Evolutionary conservation across 2,329 filamentous ascomycete genomes (phyloP).

Genomic region (Aureobasidium sp.): DNA sequence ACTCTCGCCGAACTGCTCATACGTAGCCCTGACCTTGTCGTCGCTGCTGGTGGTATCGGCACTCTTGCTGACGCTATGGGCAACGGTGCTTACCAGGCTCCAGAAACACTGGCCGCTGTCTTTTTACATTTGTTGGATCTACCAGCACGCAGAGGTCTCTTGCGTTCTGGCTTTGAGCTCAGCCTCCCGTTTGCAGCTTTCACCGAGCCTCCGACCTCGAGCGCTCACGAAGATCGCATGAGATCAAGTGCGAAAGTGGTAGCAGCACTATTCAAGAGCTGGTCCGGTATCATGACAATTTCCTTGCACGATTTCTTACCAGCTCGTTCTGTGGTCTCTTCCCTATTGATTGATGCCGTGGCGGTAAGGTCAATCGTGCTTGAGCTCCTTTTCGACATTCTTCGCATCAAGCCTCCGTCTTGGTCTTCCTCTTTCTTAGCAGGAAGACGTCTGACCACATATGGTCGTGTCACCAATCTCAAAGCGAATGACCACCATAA

Average conservation of each 20-base stretch:
- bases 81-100: constrained; percentile 85
- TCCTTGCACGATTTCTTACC: constrained; percentile 83
- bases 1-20: constrained; percentile 88
- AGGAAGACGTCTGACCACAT: constrained; percentile 84
- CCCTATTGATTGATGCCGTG: constrained; percentile 49
- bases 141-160: constrained; percentile 67
- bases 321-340: constrained; percentile 67
- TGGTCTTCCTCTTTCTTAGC: constrained; percentile 96
- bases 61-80: constrained; percentile 85
- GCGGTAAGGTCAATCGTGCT: constrained; percentile 66
- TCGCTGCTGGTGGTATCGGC: constrained; percentile 74
- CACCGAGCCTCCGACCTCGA: constrained; percentile 62
- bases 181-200: constrained; percentile 83
- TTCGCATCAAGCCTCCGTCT: constrained; percentile 85
- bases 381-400: constrained; percentile 72
- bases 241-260: constrained; percentile 92
- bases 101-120: constrained; percentile 78
- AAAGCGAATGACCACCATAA: constrained; percentile 52
- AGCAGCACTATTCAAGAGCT: constrained; percentile 79
- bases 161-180: constrained; percentile 82
- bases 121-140: constrained; percentile 85
- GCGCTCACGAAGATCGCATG: constrained; percentile 53
- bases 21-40: constrained; percentile 70
- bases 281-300: constrained; percentile 82
- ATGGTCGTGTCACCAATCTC: constrained; percentile 84